These are phyloP conservation scores for Mortierella antarctica DNA, from an alignment of 192 early-diverging fungal genomes.

Conservation along the genomic window DNA sequence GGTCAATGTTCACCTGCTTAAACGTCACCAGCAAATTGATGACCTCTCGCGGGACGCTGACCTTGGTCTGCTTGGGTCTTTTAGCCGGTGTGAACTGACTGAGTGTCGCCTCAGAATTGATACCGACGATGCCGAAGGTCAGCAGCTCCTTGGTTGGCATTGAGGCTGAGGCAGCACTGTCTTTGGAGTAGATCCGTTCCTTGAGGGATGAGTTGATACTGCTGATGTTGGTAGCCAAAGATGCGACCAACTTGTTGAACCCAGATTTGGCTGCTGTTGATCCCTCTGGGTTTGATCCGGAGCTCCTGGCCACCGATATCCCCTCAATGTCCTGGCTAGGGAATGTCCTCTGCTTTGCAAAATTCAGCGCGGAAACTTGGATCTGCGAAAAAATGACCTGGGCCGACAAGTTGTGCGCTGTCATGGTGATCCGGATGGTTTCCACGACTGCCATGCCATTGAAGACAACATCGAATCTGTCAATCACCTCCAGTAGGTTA, in stretches of 20 bases:
- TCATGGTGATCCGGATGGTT: constrained; percentile 55
- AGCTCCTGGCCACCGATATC: constrained; percentile 45
- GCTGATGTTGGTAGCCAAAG: constrained; percentile 52
- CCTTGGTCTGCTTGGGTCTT: constrained; percentile 46
- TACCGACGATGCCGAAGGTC: constrained; percentile 54
- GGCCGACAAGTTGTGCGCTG: constrained; percentile 58
- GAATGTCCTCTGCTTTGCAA: constrained; percentile 39
- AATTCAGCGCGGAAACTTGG: constrained; percentile 58
- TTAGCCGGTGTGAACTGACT: constrained; percentile 48
- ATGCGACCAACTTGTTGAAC: constrained; percentile 53
- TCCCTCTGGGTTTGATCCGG: constrained; percentile 47
- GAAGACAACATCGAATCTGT: constrained; percentile 58
- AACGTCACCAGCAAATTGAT: constrained; percentile 62
- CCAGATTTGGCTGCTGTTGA: constrained; percentile 18
- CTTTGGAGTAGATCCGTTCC: constrained; percentile 48
- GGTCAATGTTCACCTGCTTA: constrained; percentile 55
- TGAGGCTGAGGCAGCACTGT: constrained; percentile 13
- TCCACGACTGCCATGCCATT: constrained; percentile 59
- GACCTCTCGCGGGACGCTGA: constrained; percentile 44
- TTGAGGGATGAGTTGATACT: constrained; percentile 51
- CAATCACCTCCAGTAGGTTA: constrained; percentile 22
- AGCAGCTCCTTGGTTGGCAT: constrained; percentile 47
- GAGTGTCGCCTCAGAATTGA: constrained; percentile 57
- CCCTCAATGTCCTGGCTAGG: constrained; percentile 48
- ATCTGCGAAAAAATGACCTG: constrained; percentile 55